phyloP scores from a whole-genome alignment of 2,329 filamentous ascomycete genomes.

The Diaporthe sp. region DNA sequence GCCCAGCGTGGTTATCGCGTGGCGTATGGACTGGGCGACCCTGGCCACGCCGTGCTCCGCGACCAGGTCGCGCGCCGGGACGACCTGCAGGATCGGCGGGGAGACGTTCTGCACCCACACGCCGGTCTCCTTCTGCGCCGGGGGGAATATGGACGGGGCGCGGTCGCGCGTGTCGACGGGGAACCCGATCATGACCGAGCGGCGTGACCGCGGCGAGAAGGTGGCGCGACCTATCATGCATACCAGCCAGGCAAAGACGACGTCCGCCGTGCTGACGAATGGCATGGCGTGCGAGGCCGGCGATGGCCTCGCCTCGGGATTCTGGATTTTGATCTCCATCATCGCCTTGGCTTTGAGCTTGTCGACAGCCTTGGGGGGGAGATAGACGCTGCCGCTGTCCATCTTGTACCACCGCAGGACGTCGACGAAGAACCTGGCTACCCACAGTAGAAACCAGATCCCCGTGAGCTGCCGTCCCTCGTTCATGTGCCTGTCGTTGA shows the following conservation, averaged over 20 bases:
- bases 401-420: background rate
- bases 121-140: background rate
- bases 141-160: constrained; percentile 2
- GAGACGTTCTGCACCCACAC: constrained; percentile 9
- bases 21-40: constrained; percentile 42
- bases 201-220: background rate
- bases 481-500: background rate
- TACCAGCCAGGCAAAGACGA: constrained; percentile 1
- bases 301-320: background rate
- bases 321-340: background rate
- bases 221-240: background rate
- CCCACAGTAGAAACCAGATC: background rate
- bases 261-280: constrained; percentile 16
- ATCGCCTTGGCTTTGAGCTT: constrained; percentile 6
- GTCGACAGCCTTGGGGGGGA: background rate
- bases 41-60: constrained; percentile 27
- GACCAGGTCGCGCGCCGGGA: background rate
- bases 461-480: background rate
- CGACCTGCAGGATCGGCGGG: background rate
- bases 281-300: background rate
- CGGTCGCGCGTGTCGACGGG: constrained; percentile 8
- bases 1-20: constrained; percentile 44
- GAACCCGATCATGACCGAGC: constrained; percentile 17
- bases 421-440: background rate
- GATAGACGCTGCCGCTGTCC: background rate